Evolutionary conservation across 495 filamentous ascomycete genomes (phyloP), one percentile per base, ranked within the genome.

Genomic region (Bacidia rubella): DNA sequence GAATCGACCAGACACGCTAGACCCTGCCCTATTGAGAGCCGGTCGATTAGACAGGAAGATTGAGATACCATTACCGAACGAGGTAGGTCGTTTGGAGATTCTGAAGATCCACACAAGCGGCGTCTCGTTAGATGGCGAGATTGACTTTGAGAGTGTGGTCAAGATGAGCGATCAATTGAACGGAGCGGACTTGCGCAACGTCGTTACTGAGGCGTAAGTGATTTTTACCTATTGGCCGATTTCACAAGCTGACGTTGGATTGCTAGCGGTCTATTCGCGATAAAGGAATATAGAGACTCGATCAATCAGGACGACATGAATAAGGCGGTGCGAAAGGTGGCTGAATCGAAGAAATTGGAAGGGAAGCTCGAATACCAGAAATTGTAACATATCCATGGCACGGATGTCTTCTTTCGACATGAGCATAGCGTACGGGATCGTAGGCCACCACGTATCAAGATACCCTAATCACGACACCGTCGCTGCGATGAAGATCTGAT

Each of bases 141-240:
- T 99, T 65, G 93, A 99, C 69, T 97, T 93, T 64, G 93, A 99
- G 76, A 95, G 88, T 62, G 86, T 99, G 26, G 93, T 99, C 63
- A 99, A 99, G 78, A 99, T 99, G 93, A 93, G 86, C 60, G 93
- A 99, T 62, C 87, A 89, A 38, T 76, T 97, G 38, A 99, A 99
- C 69, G 93, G 93, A 60, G 93, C 93, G 21, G 93, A 99, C 79
- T 70, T 99, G 64, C 76, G 93, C 59, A 99, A 99, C 65, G 89
- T 99, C 56, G 89, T 99, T 44, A 99, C 93, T 1, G 93, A 99
- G 75, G 93, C 93, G 88, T 95, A 79, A 68, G 86, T 81, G 17
- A 50, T 17, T 21, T 47, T 29, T 15, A 15, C 7, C 7, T 35
- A 15, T 35, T 7, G 5, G 29, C 15, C 7, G 15, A 23, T 43